These are phyloP conservation scores for Aspergillus panamensis DNA, from an alignment of 495 filamentous ascomycete species.

Conservation along the genomic window DNA sequence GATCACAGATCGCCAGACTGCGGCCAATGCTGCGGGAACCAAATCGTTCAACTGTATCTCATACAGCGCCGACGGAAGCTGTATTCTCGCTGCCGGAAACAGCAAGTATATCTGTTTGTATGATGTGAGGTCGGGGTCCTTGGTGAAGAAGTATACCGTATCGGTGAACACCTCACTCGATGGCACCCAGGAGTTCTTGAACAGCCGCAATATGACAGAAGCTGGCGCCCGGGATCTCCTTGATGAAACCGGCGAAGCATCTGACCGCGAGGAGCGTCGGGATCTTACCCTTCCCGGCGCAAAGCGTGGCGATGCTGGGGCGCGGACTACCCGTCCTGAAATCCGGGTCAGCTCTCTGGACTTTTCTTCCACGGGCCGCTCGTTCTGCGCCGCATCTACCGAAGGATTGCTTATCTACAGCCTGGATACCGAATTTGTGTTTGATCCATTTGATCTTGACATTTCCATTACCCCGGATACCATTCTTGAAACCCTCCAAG, in stretches of 20 bases:
- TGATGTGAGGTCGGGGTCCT: conserved; percentile 77
- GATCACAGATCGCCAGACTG: conserved; percentile 78
- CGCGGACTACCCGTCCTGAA: conserved; percentile 70
- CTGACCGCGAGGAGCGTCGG: conserved; percentile 80
- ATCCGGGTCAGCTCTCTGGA: conserved; percentile 81
- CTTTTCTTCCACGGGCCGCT: conserved; percentile 82
- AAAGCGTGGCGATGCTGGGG: conserved; percentile 77
- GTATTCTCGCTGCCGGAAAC: conserved; percentile 84
- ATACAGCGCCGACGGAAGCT: conserved; percentile 88
- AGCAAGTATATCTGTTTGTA: conserved; percentile 98
- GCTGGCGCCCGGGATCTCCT: conserved; percentile 79
- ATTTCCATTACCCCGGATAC: conserved; percentile 83
- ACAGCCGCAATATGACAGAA: conserved; percentile 86
- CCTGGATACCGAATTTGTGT: conserved; percentile 70
- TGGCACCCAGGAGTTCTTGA: conserved; percentile 94
- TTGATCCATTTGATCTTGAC: conserved; percentile 95
- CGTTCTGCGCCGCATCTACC: conserved; percentile 92
- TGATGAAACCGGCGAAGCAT: conserved; percentile 82
- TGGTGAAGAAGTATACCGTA: conserved; percentile 93
- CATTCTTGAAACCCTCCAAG: conserved; percentile 69
- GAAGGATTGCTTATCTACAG: conserved; percentile 93
- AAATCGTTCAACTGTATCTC: conserved; percentile 84
- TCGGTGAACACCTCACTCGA: conserved; percentile 90
- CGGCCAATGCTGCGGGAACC: conserved; percentile 82
- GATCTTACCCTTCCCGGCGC: conserved; percentile 85